Base-by-base conservation (phyloP, 495 filamentous ascomycete genomes). In the Lindgomyces ingoldianus region DNA sequence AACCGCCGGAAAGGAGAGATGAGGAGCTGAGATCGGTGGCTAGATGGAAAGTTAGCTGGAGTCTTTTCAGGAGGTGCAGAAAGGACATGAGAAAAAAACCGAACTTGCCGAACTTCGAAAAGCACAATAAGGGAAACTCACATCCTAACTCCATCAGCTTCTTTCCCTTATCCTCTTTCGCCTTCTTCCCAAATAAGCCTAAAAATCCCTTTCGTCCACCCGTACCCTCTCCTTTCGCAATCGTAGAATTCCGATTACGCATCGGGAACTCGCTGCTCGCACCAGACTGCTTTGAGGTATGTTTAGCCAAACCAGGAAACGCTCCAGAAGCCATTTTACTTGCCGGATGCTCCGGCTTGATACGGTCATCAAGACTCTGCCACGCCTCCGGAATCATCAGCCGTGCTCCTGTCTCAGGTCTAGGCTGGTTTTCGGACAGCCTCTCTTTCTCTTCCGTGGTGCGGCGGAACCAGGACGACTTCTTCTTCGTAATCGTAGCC, bases 391-490 rank as follows among this genome's bases (percentile, higher is more conserved):
- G 63, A 41, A 73, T 65, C 29, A 48, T 46, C 16, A 68, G 54
- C 11, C 61, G 44, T 10, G 33, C 33, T 39, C 30, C 46, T 47
- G 41, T 22, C n/a, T 47, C 46, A 11, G 18, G 53, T 44, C 19
- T 51, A 12, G 46, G 56, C 62, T 60, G 61, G 62, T 42, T 60
- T 27, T 56, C 62, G 21, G 52, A 41, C 16, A 26, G 46, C 1
- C 30, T 42, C 19, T 68, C 60, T 25, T 68, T 71, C 25, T 71
- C 68, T n/a, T 59, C 61, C 1, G 55, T 12, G 14, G 18, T 48
- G 30, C 71, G 65, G n/a, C 73, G 65, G 59, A 75, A 77, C 74
- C 74, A 77, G 12, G 68, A 71, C 6, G 70, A 67, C 29, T 67
- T 71, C 72, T 76, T 77, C 68, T 75, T 77, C 36, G 65, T 70